A percentile compares a stretch with the other conserved stretches of the same genome.
phyloP scores from a whole-genome alignment of 768 basidiomycete species.

The Boletus speciosus region DNA sequence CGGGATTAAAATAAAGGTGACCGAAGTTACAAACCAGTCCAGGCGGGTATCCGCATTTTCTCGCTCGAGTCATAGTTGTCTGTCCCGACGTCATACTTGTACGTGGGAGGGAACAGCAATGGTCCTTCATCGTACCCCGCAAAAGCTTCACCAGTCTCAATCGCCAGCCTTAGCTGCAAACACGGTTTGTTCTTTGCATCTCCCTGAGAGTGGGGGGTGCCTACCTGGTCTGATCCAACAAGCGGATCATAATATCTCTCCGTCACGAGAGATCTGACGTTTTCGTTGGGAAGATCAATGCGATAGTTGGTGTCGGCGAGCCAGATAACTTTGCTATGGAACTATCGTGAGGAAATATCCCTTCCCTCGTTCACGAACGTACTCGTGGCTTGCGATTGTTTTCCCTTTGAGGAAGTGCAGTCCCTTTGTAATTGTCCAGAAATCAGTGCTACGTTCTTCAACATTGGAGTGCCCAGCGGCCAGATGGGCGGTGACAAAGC shows the following conservation, averaged over 20 bases:
- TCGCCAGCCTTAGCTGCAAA: slow-evolving; percentile 64
- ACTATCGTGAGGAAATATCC: slow-evolving; percentile 2
- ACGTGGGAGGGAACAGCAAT: slow-evolving; percentile 89
- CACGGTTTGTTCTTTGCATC: not conserved
- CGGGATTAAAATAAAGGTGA: not conserved
- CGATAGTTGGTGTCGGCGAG: slow-evolving; percentile 96
- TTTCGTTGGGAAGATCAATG: slow-evolving; percentile 80
- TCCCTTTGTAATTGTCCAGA: slow-evolving; percentile 78
- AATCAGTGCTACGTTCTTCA: slow-evolving; percentile 90
- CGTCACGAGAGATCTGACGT: slow-evolving; percentile 64
- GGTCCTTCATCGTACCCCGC: slow-evolving; percentile 85
- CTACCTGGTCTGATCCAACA: slow-evolving; percentile 81
- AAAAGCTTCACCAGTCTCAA: slow-evolving; percentile 74
- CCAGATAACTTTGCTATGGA: slow-evolving; percentile 85
- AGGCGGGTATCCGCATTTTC: slow-evolving; percentile 94
- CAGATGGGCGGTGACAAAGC: slow-evolving; percentile 93
- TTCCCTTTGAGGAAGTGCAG: slow-evolving; percentile 89
- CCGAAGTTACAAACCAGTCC: slow-evolving; percentile 71
- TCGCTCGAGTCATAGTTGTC: slow-evolving; percentile 93
- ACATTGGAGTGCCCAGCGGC: slow-evolving; percentile 93
- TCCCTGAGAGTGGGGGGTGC: slow-evolving; percentile 8
- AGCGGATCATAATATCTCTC: slow-evolving; percentile 69
- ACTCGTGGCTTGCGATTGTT: slow-evolving; percentile 89
- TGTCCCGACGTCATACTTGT: slow-evolving; percentile 82
- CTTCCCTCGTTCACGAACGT: slow-evolving; percentile 28